Evolutionary conservation across 73 alveolate species (phyloP).

Genomic region (Urostyla sp.): DNA sequence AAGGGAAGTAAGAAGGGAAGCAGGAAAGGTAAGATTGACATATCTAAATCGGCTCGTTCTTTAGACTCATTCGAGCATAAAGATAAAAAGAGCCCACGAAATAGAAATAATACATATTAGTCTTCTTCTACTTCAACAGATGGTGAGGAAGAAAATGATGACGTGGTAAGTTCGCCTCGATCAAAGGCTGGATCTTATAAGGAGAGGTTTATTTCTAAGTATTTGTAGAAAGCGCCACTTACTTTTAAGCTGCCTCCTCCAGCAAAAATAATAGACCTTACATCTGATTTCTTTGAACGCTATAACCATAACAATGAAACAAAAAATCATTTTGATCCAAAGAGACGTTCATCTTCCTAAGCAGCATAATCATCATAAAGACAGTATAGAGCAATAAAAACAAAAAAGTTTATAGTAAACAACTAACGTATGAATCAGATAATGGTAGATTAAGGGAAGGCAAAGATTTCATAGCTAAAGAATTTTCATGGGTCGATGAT

Average conservation of each 20-base stretch:
- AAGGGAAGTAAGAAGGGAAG: too few relatives aligned
- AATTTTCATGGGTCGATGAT: constrained; percentile 40
- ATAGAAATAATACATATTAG: too few relatives aligned
- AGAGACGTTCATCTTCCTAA: background rate
- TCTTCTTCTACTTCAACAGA: too few relatives aligned
- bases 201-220: too few relatives aligned
- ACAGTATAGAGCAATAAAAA: background rate
- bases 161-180: too few relatives aligned
- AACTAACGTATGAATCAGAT: constrained; percentile 4
- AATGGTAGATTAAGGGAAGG: constrained; percentile 39
- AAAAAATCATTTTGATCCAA: background rate
- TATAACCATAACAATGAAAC: constrained; percentile 10
- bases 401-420: constrained; percentile 5
- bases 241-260: constrained; percentile 35
- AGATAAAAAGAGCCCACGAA: too few relatives aligned
- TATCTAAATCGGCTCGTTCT: too few relatives aligned
- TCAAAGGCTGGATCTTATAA: too few relatives aligned
- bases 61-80: too few relatives aligned
- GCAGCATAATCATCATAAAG: background rate
- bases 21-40: too few relatives aligned
- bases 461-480: constrained; percentile 20
- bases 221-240: constrained; percentile 26
- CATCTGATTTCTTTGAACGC: constrained; percentile 43
- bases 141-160: too few relatives aligned
- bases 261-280: constrained; percentile 27